These are phyloP conservation scores for Podaxis carcinomalis DNA, from an alignment of 768 basidiomycete species.

Conservation along the genomic window DNA sequence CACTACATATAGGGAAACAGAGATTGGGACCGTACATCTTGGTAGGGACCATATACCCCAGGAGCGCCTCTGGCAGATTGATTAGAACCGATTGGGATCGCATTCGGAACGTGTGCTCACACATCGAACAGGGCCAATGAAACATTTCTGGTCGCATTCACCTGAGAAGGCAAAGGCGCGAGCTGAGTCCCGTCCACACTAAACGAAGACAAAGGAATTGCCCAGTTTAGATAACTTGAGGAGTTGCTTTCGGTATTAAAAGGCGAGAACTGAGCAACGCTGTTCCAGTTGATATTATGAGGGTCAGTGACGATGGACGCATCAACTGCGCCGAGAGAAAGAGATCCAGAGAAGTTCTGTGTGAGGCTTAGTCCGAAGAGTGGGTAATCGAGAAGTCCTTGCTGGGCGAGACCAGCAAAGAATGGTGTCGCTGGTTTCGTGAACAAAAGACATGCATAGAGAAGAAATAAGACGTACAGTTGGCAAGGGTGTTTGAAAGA, in stretches of 20 bases:
- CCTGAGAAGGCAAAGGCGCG: constrained; percentile 60
- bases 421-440: constrained; percentile 59
- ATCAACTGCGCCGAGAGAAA: constrained; percentile 76
- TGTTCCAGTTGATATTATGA: constrained; percentile 65
- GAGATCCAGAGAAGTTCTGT: constrained; percentile 52
- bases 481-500: constrained; percentile 39
- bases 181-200: constrained; percentile 54
- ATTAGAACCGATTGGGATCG: not conserved
- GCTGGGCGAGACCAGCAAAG: constrained; percentile 55
- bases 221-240: constrained; percentile 77
- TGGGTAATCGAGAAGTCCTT: constrained; percentile 67
- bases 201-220: constrained; percentile 53
- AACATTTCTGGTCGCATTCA: constrained; percentile 43
- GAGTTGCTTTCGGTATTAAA: constrained; percentile 49
- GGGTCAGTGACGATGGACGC: constrained; percentile 58
- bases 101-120: constrained; percentile 35
- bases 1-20: not conserved
- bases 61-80: constrained; percentile 49
- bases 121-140: constrained; percentile 73
- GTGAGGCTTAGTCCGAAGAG: constrained; percentile 71
- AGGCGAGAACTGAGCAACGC: constrained; percentile 71
- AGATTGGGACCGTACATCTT: constrained; percentile 48
- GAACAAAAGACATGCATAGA: not conserved
- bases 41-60: constrained; percentile 74
- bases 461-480: constrained; percentile 32